Evolutionary conservation across 2,329 filamentous ascomycete genomes (phyloP).

Genomic region (Aspergillus pseudotamarii): DNA sequence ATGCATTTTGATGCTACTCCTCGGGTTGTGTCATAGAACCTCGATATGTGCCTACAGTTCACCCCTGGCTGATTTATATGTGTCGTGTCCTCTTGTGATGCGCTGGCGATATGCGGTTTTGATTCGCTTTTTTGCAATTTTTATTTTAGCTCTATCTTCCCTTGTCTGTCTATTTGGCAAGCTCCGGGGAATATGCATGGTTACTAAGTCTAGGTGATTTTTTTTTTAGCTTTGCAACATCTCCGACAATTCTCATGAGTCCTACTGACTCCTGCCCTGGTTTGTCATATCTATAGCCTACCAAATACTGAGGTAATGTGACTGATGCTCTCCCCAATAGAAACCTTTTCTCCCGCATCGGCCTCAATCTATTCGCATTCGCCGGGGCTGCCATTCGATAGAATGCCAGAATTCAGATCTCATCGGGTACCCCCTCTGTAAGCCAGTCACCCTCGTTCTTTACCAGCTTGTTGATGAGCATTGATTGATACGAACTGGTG

Average conservation of each 20-base stretch:
- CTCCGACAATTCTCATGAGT: slow-evolving; percentile 53
- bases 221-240: slow-evolving; percentile 53
- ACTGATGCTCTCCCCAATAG: slow-evolving; percentile 29
- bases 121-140: background rate
- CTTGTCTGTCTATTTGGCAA: background rate
- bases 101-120: background rate
- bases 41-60: slow-evolving; percentile 16
- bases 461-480: background rate
- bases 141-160: slow-evolving; percentile 6
- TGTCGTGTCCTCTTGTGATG: slow-evolving; percentile 17
- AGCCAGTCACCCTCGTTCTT: slow-evolving; percentile 20
- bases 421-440: slow-evolving; percentile 45
- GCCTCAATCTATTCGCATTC: slow-evolving; percentile 39
- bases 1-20: slow-evolving; percentile 26
- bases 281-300: slow-evolving; percentile 35
- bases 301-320: slow-evolving; percentile 3
- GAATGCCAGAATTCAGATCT: slow-evolving; percentile 41
- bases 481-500: slow-evolving; percentile 19
- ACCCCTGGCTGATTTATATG: slow-evolving; percentile 13
- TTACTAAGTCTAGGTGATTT: slow-evolving; percentile 22
- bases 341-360: slow-evolving; percentile 37
- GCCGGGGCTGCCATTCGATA: slow-evolving; percentile 37
- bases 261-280: slow-evolving; percentile 58
- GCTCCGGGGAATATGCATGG: slow-evolving; percentile 7
- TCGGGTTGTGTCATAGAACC: slow-evolving; percentile 11